phyloP scores from a whole-genome alignment of 306 rosid genomes.

The Arachis hypogaea region DNA sequence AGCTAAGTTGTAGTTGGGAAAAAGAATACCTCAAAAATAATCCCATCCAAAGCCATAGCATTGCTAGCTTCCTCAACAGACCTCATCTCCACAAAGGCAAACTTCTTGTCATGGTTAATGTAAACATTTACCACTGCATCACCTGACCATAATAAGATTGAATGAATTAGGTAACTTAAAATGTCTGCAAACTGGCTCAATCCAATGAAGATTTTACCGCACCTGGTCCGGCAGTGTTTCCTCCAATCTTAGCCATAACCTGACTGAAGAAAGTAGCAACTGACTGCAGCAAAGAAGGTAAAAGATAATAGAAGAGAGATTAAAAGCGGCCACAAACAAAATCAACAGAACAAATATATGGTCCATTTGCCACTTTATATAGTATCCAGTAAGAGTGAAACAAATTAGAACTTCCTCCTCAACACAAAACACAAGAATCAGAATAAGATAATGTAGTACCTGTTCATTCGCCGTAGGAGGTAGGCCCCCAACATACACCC shows the following conservation, averaged over 20 bases:
- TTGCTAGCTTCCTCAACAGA: constrained; percentile 99
- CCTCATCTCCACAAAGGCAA: constrained; percentile 99
- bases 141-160: constrained; percentile 52
- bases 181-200: neutral
- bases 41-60: constrained; percentile 99
- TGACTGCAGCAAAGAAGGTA: constrained; percentile 64
- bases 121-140: constrained; percentile 99
- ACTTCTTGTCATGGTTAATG: constrained; percentile 97
- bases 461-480: constrained; percentile 99
- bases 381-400: neutral
- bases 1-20: neutral
- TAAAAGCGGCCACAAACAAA: constrained; percentile 6
- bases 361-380: neutral
- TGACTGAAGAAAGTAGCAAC: constrained; percentile 98
- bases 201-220: constrained; percentile 13
- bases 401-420: neutral
- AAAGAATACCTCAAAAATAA: constrained; percentile 81
- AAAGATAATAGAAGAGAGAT: neutral
- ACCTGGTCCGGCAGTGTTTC: constrained; percentile 99
- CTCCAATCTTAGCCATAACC: constrained; percentile 96
- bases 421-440: constrained; percentile 2
- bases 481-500: constrained; percentile 97
- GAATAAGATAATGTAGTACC: constrained; percentile 45
- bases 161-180: constrained; percentile 5
- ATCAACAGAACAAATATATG: neutral